Conservation (phyloP, 225 moss, liverwort and hornwort species). For the Climacium dendroides region DNA sequence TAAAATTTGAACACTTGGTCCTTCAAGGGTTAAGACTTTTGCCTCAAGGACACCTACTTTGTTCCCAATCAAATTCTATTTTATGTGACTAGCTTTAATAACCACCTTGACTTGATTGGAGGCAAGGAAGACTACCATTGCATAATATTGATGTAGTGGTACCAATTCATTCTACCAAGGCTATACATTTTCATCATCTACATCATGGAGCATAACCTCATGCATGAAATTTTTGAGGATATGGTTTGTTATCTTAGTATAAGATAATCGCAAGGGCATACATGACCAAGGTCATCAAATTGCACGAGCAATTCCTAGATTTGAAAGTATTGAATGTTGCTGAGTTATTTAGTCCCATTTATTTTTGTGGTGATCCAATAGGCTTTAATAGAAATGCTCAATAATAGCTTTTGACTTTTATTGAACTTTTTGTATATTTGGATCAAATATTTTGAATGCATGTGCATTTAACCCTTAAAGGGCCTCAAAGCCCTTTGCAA, state of each 20-base stretch:
- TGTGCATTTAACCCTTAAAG: neutral
- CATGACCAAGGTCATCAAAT: neutral
- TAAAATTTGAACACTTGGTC: no score
- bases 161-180: neutral
- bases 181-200: neutral
- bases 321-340: neutral
- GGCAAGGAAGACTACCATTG: fast-evolving
- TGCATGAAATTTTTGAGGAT: neutral
- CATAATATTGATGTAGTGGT: fast-evolving
- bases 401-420: neutral
- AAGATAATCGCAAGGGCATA: neutral
- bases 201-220: neutral
- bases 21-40: neutral
- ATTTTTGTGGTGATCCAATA: fast-evolving
- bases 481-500: no score
- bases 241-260: neutral
- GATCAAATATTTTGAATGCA: fast-evolving
- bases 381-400: fast-evolving
- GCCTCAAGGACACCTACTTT: fast-evolving
- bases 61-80: neutral
- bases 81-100: neutral
- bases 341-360: neutral
- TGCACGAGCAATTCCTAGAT: fast-evolving
- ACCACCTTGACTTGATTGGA: fast-evolving
- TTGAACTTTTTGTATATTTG: neutral